Evolutionary conservation across 106 monocot species (phyloP).

Genomic region (Allium fistulosum): DNA sequence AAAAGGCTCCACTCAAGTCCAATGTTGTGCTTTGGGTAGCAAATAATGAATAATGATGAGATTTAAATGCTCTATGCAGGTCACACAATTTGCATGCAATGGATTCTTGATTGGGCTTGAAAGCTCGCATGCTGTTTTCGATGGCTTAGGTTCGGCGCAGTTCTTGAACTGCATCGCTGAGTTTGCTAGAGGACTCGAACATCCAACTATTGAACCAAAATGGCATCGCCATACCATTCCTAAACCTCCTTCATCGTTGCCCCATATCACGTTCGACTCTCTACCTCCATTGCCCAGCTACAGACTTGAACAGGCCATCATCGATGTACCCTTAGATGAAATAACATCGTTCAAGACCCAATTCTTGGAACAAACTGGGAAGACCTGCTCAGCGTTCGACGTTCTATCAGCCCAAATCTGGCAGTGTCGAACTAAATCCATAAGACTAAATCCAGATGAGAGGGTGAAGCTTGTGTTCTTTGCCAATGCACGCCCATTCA

Average conservation of each 20-base stretch:
- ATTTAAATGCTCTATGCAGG: constrained; percentile 8
- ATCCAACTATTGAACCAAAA: constrained; percentile 1
- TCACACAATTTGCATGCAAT: constrained; percentile 21
- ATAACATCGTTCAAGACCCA: constrained; percentile 1
- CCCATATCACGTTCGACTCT: not conserved
- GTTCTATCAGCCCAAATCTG: constrained; percentile 17
- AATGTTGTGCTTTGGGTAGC: not conserved
- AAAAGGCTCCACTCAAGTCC: not conserved
- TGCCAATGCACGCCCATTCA: constrained; percentile 9
- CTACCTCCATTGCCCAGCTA: not conserved
- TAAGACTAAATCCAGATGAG: not conserved
- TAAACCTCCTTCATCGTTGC: not conserved
- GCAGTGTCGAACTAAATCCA: constrained; percentile 12
- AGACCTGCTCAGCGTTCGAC: constrained; percentile 18
- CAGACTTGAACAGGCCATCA: not conserved
- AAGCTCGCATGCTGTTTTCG: constrained; percentile 19
- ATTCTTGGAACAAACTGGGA: constrained; percentile 3
- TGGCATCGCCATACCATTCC: constrained; percentile 18
- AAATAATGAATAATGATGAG: not conserved
- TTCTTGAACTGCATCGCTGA: constrained; percentile 19
- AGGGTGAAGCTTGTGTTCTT: constrained; percentile 14
- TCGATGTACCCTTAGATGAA: constrained; percentile 7
- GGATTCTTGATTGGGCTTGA: constrained; percentile 18
- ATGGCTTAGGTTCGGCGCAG: constrained; percentile 18
- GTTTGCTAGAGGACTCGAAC: constrained; percentile 17